Percentiles rank a stretch among this genome's conserved stretches.
phyloP scores from a whole-genome alignment of 1,284 basidiomycete genomes.

The Leccinum angustisporum region DNA sequence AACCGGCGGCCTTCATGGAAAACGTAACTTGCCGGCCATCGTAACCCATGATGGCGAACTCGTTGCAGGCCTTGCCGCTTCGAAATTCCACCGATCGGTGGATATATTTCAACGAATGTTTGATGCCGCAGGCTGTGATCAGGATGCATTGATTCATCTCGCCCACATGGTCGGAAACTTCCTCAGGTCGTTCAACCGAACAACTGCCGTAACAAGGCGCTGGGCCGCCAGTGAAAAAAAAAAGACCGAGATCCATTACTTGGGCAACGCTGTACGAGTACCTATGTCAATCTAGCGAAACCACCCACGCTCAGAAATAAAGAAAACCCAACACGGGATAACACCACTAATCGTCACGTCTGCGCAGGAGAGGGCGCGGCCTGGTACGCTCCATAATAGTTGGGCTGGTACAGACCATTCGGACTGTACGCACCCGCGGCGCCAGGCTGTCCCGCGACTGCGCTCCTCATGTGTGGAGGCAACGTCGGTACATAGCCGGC shows the following conservation, averaged over 20 bases:
- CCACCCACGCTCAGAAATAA: not conserved
- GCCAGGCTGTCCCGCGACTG: constrained; percentile 26
- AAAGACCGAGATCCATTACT: constrained; percentile 15
- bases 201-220: not conserved
- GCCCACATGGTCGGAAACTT: not conserved
- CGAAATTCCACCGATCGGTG: not conserved
- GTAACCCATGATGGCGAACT: not conserved
- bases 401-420: constrained; percentile 28
- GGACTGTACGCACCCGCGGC: constrained; percentile 20
- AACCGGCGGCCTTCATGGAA: not conserved
- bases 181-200: not conserved
- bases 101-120: not conserved
- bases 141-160: not conserved
- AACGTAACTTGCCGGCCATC: not conserved
- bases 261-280: constrained; percentile 14
- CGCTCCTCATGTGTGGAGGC: constrained; percentile 39
- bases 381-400: constrained; percentile 36
- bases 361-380: constrained; percentile 34
- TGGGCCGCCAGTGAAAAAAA: not conserved
- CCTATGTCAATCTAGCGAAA: constrained; percentile 25
- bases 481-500: constrained; percentile 39
- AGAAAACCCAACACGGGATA: not conserved
- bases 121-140: not conserved
- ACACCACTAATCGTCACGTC: constrained; percentile 16
- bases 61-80: not conserved